These are phyloP conservation scores for Achaetomium macrosporum DNA, from an alignment of 2,329 filamentous ascomycete genomes.

Conservation along the genomic window DNA sequence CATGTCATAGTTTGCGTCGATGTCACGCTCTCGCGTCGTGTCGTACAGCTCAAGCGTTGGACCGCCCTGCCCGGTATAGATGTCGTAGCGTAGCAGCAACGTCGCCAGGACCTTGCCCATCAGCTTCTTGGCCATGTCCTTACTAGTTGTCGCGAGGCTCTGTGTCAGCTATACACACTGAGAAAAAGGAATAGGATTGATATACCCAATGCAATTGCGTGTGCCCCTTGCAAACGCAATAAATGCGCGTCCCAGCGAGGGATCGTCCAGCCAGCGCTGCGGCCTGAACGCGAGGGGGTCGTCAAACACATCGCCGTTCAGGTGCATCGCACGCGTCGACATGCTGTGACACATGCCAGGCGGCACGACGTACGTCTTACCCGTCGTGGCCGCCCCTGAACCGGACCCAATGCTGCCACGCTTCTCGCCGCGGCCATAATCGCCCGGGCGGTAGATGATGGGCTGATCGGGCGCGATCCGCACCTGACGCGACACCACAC, in stretches of 20 bases:
- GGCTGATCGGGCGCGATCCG: constrained; percentile 28
- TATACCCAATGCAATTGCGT: constrained; percentile 25
- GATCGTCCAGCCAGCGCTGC: constrained; percentile 26
- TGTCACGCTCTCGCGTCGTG: constrained; percentile 19
- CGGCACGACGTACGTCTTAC: constrained; percentile 18
- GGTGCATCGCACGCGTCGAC: constrained; percentile 22
- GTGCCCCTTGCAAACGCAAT: constrained; percentile 22
- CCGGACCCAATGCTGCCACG: too few relatives aligned
- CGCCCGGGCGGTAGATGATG: constrained; percentile 22
- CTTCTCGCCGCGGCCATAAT: too few relatives aligned
- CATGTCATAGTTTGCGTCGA: constrained; percentile 21
- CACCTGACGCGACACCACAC: constrained; percentile 27
- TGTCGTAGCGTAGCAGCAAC: constrained; percentile 23
- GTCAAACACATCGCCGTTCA: constrained; percentile 22
- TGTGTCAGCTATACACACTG: background rate
- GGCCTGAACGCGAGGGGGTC: constrained; percentile 22
- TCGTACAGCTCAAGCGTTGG: constrained; percentile 26
- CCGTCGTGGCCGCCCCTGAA: background rate
- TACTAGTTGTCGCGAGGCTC: constrained; percentile 3
- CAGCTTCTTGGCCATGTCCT: constrained; percentile 25
- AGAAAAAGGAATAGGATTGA: background rate
- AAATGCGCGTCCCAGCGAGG: background rate
- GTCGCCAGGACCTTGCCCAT: constrained; percentile 24
- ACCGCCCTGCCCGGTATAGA: constrained; percentile 24
- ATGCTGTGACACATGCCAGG: constrained; percentile 21